Percentiles rank a stretch among this genome's conserved stretches.
Evolutionary conservation across 2,329 filamentous ascomycete genomes (phyloP).

Genomic region (Tolypocladium tropicale): DNA sequence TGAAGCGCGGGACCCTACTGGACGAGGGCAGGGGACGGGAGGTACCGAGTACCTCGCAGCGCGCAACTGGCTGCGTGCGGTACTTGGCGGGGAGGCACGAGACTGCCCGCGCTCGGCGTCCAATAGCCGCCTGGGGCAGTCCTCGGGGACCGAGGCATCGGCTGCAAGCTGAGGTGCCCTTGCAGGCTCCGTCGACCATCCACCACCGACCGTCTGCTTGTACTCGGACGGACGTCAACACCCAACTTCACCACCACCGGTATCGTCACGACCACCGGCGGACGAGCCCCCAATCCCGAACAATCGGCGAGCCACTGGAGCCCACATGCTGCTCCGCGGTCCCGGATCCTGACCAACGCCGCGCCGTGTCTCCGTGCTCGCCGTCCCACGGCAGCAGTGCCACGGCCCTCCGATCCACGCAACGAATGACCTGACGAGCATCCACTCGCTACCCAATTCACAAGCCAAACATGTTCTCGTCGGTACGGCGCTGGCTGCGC

Average conservation of each 20-base stretch:
- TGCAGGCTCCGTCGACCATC: background rate
- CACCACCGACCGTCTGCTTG: no score
- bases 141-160: slow-evolving; percentile 5
- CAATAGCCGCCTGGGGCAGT: background rate
- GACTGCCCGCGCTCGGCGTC: background rate
- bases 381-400: background rate
- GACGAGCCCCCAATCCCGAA: background rate
- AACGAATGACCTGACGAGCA: background rate
- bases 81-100: background rate
- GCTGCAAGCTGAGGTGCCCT: background rate
- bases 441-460: background rate
- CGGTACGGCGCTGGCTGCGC: slow-evolving; percentile 81
- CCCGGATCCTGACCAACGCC: background rate
- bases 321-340: background rate
- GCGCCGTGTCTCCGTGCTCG: background rate
- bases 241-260: background rate
- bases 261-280: background rate
- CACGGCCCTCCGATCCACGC: background rate
- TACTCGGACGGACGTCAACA: no score
- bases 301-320: background rate
- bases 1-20: no score
- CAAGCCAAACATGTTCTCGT: slow-evolving; percentile 43
- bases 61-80: background rate
- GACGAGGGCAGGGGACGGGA: no score
- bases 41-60: background rate